Evolutionary conservation across 768 basidiomycete species (phyloP).

Genomic region (Leucocoprinus leucothites): DNA sequence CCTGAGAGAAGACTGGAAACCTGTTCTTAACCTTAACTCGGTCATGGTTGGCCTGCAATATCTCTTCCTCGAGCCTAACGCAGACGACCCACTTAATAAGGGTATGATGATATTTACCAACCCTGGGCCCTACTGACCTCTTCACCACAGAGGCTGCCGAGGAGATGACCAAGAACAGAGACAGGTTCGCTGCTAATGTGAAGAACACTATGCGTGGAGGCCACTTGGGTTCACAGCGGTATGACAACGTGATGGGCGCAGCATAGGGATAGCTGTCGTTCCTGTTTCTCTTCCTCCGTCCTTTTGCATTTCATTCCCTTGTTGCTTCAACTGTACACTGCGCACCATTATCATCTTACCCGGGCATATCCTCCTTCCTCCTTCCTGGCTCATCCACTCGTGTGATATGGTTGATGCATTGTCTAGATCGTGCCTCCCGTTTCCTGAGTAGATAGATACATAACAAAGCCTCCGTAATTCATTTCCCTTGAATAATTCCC

Average conservation of each 20-base stretch:
- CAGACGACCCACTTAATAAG: conserved; percentile 98
- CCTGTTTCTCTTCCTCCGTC: conserved; percentile 16
- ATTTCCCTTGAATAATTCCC: neutral
- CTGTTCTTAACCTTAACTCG: conserved; percentile 94
- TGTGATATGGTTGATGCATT: conserved; percentile 28
- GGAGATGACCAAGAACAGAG: conserved; percentile 87
- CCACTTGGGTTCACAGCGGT: conserved; percentile 72
- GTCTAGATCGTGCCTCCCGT: conserved; percentile 27
- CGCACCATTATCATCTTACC: conserved; percentile 25
- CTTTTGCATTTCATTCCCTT: conserved; percentile 17
- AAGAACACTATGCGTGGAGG: conserved; percentile 84
- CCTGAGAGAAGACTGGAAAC: conserved; percentile 99
- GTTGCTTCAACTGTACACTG: conserved; percentile 22
- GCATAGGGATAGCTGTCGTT: conserved; percentile 25
- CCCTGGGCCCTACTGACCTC: conserved; percentile 6
- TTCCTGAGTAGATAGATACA: conserved; percentile 14
- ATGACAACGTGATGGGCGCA: conserved; percentile 57
- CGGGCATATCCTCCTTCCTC: conserved; percentile 29
- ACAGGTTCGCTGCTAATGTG: conserved; percentile 82
- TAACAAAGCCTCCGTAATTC: conserved; percentile 3
- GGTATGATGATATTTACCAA: conserved; percentile 46
- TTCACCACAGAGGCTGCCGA: conserved; percentile 80
- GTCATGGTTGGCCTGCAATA: conserved; percentile 99
- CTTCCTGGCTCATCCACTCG: conserved; percentile 21
- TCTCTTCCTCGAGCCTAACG: conserved; percentile 97